Evolutionary conservation across 2,329 filamentous ascomycete genomes (phyloP).

Genomic region (Pyrenochaeta sp.): DNA sequence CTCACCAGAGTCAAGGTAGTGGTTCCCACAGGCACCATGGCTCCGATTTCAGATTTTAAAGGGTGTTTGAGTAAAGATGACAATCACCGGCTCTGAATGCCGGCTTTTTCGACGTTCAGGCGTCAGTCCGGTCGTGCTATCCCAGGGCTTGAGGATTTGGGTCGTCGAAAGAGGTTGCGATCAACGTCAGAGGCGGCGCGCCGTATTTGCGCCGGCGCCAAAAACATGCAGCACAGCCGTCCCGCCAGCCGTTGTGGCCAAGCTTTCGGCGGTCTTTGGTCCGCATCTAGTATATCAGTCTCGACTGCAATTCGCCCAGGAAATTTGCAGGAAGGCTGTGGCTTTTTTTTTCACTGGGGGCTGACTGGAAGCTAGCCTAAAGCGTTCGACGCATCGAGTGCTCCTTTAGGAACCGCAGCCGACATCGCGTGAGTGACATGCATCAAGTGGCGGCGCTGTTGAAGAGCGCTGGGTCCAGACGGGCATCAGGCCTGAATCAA

Average conservation of each 20-base stretch:
- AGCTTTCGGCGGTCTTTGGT: conserved; percentile 17
- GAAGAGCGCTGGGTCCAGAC: neutral
- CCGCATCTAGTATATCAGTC: conserved; percentile 3
- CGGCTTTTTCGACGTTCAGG: neutral
- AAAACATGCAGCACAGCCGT: conserved; percentile 11
- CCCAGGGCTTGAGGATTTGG: neutral
- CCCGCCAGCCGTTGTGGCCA: conserved; percentile 10
- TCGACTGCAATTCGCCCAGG: conserved; percentile 4
- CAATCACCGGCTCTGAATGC: neutral
- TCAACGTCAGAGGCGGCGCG: conserved; percentile 22
- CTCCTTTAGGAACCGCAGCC: conserved; percentile 21
- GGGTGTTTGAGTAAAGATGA: too few species aligned
- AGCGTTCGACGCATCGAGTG: conserved; percentile 15
- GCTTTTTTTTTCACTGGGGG: conserved; percentile 14
- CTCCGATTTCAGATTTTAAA: too few species aligned
- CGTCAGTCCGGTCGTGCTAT: neutral
- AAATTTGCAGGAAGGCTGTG: conserved; percentile 5
- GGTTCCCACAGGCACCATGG: neutral
- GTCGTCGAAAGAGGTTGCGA: conserved; percentile 15
- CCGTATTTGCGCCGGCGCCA: conserved; percentile 19
- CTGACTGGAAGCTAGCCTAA: conserved; percentile 1
- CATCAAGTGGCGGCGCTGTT: neutral
- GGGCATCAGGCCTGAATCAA: neutral
- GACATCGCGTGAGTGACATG: neutral
- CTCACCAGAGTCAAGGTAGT: neutral